Base-by-base conservation (phyloP, 73 alveolate species). In the Symbiodinium pilosum region DNA sequence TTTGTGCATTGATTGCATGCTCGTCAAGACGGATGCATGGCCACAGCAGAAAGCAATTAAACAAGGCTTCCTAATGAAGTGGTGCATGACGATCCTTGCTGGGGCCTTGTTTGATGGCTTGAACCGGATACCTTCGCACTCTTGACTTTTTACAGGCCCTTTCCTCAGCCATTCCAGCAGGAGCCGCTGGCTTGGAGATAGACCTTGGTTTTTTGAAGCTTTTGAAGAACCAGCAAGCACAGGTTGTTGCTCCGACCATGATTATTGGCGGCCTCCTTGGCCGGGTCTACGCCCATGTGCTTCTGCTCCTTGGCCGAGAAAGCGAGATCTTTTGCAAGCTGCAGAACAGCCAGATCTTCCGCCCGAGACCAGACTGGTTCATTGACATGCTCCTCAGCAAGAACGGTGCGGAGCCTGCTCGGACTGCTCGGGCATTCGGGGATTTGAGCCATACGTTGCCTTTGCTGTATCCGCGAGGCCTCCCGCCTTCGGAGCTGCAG, bases 171-270 rank as follows among this genome's bases (percentile, higher is more conserved):
- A 91, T 91, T 18, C 97, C 97, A 4, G 97, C 97, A 3, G 97
- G 97, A 41, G 81, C 81, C 18, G 81, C 81, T 24, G 2, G 81
- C 93, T 44, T 32, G 24, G 21, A 28, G n/a, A 32, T 36, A 26
- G 47, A 34, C n/a, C n/a, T n/a, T n/a, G n/a, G n/a, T n/a, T n/a
- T n/a, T n/a, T n/a, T 42, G 32, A 11, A 28, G 77, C n/a, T n/a
- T n/a, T n/a, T n/a, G n/a, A n/a, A n/a, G n/a, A n/a, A n/a, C n/a
- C 30, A 7, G 47, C 51, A n/a, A n/a, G 47, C 39, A 18, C 36
- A 68, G 98, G 98, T 93, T 59, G 98, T 93, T 38, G 98, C 98
- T 2, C 98, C 98, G 9, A 47, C 98, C 40, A 93, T 93, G 98
- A 77, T 93, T 75, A 93, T 93, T 84, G 98, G 98, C 42, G 98